Evolutionary conservation across 768 basidiomycete species (phyloP), one percentile per base, ranked within the genome.

Genomic region (Piloderma croceum): DNA sequence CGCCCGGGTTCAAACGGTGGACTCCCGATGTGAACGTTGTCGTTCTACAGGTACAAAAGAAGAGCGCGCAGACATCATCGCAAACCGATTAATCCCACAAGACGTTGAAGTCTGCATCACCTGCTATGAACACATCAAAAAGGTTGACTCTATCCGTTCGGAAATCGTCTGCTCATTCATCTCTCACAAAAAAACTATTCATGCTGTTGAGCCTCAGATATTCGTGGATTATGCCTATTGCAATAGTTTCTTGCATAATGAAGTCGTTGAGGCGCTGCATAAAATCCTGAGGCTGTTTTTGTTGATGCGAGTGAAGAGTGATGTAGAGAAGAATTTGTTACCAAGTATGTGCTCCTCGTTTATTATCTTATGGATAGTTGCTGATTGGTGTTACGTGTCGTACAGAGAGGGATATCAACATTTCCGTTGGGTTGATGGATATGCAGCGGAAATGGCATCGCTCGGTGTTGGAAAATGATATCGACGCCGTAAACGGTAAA

Each of bases 371-470:
- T 12, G 21, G 29, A 19, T 31, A 23, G 3, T 45, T 19, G 44
- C 32, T 5, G 11, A 7, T 20, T 17, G 24, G 7, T 34, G 48
- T 24, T n/a, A 3, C 38, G 17, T 42, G 41, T 39, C 32, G 31
- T 19, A 38, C 50, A 90, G 87, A 98, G 68, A 98, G 97, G 68
- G 96, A 98, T 56, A 92, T 98, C 60, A 99, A 98, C 54, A 90
- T 98, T 32, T 99, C 98, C 43, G 87, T 99, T 37, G 93, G 93
- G 37, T 76, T 98, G 44, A 86, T 91, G 6, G 92, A 96, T 18
- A 92, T 99, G 90, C 96, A 99, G 59, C 69, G 91, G 21, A 97
- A 93, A 57, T 97, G 94, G 96, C 98, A 99, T 62, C 83, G 90
- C 22, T 88, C 81, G 2, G 85, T 99, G 6, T 63, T 98, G 42